These are phyloP conservation scores for Suillus sp. DNA, from an alignment of 768 basidiomycete species.

Conservation along the genomic window DNA sequence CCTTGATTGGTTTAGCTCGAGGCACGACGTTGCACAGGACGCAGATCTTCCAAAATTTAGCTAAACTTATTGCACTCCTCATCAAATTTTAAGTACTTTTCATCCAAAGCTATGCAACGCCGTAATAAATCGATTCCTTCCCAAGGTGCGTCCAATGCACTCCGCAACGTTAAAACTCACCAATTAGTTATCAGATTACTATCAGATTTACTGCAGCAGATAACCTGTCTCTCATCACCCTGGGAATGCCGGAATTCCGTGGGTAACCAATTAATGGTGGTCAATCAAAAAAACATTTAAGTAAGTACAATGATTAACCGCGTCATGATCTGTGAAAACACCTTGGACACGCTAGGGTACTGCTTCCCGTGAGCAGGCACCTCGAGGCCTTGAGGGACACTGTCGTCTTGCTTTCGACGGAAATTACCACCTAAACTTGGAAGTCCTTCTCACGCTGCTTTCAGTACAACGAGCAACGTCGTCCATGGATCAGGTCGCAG, in stretches of 20 bases:
- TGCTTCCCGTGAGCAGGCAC: too few relatives aligned
- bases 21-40: constrained; percentile 9
- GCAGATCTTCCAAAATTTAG: constrained; percentile 18
- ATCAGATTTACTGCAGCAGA: constrained; percentile 7
- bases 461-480: neutral
- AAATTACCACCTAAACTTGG: neutral
- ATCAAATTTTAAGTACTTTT: constrained; percentile 9
- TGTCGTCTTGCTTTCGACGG: neutral
- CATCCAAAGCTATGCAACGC: neutral
- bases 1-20: constrained; percentile 16
- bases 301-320: neutral
- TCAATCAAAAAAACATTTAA: constrained; percentile 3
- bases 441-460: neutral
- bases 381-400: too few relatives aligned
- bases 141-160: neutral
- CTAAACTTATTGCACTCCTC: neutral
- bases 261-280: constrained; percentile 4
- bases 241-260: constrained; percentile 10
- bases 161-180: neutral
- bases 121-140: neutral
- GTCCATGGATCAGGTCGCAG: constrained; percentile 56
- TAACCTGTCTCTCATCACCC: constrained; percentile 13
- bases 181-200: constrained; percentile 4
- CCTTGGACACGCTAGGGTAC: too few relatives aligned
- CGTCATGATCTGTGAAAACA: constrained; percentile 2